Base-by-base conservation (phyloP, 352 stramenopile species). In the Aphanomyces cochlioides region DNA sequence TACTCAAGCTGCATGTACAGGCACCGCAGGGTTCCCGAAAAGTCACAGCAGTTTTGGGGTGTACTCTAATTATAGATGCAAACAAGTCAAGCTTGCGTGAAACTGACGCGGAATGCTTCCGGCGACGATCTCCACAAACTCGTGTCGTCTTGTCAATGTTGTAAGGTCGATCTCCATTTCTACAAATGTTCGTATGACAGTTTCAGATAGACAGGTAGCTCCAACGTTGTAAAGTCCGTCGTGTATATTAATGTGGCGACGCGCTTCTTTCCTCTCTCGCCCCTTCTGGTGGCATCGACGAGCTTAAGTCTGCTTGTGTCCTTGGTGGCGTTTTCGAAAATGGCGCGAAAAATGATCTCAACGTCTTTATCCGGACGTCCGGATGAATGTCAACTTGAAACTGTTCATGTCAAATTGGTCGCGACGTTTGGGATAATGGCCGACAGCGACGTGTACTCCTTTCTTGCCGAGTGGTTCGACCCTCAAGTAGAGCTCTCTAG, bases 391-490 rank as follows among this genome's bases (percentile, higher is more conserved):
- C 59, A 58, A 8, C 5, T 7, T 37, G 59, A 36, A 67, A 67
- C 59, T 67, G 47, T 40, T 7, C 10, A 28, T 40, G 59, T 56
- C 59, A 56, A 19, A 56, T 67, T 12, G 39, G 28, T 28, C 28
- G 28, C 28, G 47, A 40, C 43, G 43, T 28, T 45, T 37, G 53
- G 5, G 19, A 21, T 41, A 19, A 84, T 81, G 75, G 73, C 76
- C 48, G 79, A 90, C 70, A 82, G 90, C 54, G 60, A 87, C 56
- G 71, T 87, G 48, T 80, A 90, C 28, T 82, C 85, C 19, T 90
- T 91, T 73, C 86, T 90, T 37, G 76, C 88, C 58, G 82, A 93
- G 75, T 93, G 85, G 85, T 77, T 85, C 66, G 84, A 93, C 65
- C 80, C 84, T 3, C 85, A 93, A 65, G 85, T 82, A 6, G 79